A percentile compares a stretch with the other conserved stretches of the same genome.
Conservation (phyloP, 1,284 basidiomycete species). For the Trametes pubescens region DNA sequence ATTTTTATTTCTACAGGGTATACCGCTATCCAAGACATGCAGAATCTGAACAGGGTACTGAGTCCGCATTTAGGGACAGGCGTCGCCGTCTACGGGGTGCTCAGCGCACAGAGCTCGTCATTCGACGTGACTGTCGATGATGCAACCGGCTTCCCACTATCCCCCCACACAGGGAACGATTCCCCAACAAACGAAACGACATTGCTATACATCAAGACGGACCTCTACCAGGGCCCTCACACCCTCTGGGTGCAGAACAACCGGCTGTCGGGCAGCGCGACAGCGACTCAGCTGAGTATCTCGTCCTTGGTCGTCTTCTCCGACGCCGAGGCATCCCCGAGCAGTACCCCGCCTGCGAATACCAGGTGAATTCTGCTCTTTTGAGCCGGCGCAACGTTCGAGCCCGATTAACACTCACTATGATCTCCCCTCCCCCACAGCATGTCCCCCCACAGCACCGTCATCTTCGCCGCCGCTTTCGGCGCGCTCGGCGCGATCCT, state of each 20-base stretch:
- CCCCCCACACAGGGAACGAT: constrained; percentile 21
- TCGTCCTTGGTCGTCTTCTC: constrained; percentile 10
- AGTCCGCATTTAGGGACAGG: constrained; percentile 21
- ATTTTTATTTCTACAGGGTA: not conserved
- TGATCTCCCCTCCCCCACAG: not conserved
- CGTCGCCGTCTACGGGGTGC: constrained; percentile 27
- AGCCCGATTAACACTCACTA: not conserved
- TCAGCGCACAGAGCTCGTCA: constrained; percentile 19
- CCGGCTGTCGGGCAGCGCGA: not conserved
- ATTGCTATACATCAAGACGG: constrained; percentile 20
- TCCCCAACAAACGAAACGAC: constrained; percentile 2
- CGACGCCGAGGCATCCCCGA: not conserved
- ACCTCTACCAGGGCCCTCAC: constrained; percentile 17
- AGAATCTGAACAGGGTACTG: not conserved
- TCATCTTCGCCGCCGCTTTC: constrained; percentile 23
- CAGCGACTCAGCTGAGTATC: constrained; percentile 19
- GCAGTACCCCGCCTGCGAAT: not conserved
- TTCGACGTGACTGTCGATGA: constrained; percentile 30
- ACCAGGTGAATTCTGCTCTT: not conserved
- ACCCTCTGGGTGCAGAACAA: constrained; percentile 28
- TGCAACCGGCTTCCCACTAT: constrained; percentile 4
- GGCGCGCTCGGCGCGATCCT: constrained; percentile 21
- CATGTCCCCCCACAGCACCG: constrained; percentile 9
- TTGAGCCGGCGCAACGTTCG: not conserved
- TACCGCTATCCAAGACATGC: not conserved